phyloP scores from a whole-genome alignment of 306 rosid genomes.

The Fragaria nilgerrensis region DNA sequence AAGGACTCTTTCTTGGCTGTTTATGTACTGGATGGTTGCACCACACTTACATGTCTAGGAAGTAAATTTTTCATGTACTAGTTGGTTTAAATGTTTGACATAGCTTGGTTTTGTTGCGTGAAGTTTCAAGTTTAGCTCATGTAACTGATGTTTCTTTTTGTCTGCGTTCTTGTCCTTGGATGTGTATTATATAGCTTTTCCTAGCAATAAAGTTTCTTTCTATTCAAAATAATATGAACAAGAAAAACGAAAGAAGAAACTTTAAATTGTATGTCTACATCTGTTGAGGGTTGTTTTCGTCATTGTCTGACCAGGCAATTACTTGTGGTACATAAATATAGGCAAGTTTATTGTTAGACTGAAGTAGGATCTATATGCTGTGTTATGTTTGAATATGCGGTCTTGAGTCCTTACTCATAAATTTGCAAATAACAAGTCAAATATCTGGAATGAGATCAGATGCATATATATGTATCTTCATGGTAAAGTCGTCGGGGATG shows the following conservation, averaged over 20 bases:
- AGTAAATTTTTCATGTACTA: neutral
- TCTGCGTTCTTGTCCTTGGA: neutral
- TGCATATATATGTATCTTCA: too few species aligned
- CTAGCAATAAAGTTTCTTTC: neutral
- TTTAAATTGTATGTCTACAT: neutral
- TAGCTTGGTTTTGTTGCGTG: neutral
- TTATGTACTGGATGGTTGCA: neutral
- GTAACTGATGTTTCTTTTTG: neutral
- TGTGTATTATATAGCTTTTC: neutral
- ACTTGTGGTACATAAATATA: neutral
- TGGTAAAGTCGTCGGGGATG: too few species aligned
- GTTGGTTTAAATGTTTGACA: neutral
- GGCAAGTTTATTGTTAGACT: neutral
- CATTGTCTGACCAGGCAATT: neutral
- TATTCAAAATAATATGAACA: neutral
- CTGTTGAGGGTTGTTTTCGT: neutral
- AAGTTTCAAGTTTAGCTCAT: neutral
- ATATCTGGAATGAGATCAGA: neutral
- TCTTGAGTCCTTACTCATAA: neutral
- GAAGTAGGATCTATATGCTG: neutral
- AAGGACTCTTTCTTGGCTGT: neutral
- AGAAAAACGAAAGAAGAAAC: neutral
- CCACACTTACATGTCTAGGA: neutral
- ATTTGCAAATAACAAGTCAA: neutral
- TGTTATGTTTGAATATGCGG: neutral